Conservation (phyloP, 2,329 filamentous ascomycete genomes). For the Fusarium sp. region DNA sequence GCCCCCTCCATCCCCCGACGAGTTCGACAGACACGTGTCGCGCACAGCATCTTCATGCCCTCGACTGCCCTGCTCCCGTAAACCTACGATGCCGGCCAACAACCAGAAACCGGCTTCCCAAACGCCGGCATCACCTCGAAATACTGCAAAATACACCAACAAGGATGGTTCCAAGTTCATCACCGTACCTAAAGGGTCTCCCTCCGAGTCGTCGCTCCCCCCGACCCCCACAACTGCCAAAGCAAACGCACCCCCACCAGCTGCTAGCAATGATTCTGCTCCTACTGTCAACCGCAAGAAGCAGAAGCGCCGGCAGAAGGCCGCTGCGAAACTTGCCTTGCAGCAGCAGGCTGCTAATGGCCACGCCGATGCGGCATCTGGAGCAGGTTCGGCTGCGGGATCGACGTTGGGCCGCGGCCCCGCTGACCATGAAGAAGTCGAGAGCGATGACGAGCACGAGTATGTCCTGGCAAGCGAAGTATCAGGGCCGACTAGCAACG, state of each 20-base stretch:
- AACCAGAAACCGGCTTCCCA: slow-evolving; percentile 61
- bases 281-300: slow-evolving; percentile 88
- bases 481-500: slow-evolving; percentile 48
- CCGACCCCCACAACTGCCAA: slow-evolving; percentile 60
- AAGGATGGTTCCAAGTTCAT: slow-evolving; percentile 78
- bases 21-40: slow-evolving; percentile 44
- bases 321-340: slow-evolving; percentile 72
- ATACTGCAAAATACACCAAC: slow-evolving; percentile 71
- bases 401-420: slow-evolving; percentile 36
- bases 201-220: slow-evolving; percentile 64
- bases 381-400: slow-evolving; percentile 32
- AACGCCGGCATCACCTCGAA: slow-evolving; percentile 62
- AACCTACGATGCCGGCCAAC: slow-evolving; percentile 62
- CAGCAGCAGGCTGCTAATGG: slow-evolving; percentile 54
- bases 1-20: slow-evolving; percentile 20
- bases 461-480: slow-evolving; percentile 49
- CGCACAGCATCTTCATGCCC: slow-evolving; percentile 52
- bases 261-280: slow-evolving; percentile 48
- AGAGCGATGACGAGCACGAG: slow-evolving; percentile 66
- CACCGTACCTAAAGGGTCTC: slow-evolving; percentile 67
- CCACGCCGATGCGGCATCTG: slow-evolving; percentile 48
- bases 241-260: slow-evolving; percentile 47
- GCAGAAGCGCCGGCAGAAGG: slow-evolving; percentile 91
- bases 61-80: slow-evolving; percentile 48
- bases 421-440: slow-evolving; percentile 61